These are phyloP conservation scores for Plantago lanceolata DNA, from an alignment of 305 asterid genomes.

Conservation along the genomic window DNA sequence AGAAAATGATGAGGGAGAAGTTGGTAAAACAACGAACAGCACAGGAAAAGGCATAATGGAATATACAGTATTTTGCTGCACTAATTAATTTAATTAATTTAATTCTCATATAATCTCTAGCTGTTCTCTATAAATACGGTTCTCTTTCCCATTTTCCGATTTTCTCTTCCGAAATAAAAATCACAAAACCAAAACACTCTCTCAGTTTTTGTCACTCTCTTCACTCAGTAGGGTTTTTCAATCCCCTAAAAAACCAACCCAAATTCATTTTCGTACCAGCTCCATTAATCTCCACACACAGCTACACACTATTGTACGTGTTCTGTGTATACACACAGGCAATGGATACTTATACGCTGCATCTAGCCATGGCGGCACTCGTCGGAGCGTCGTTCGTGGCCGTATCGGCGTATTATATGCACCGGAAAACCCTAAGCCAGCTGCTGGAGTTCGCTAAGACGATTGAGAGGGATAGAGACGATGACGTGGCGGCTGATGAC, in stretches of 20 bases:
- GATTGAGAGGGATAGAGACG: slow-evolving; percentile 67
- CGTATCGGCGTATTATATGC: slow-evolving; percentile 92
- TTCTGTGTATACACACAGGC: slow-evolving; percentile 3
- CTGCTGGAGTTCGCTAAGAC: slow-evolving; percentile 74
- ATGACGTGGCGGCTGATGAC: slow-evolving; percentile 28
- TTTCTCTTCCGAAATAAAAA: slow-evolving; percentile 16
- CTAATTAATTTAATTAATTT: no score
- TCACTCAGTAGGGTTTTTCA: slow-evolving; percentile 41
- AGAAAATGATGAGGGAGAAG: no score
- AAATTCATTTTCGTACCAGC: not conserved
- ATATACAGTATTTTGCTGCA: no score
- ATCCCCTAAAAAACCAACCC: not conserved
- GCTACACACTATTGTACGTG: not conserved
- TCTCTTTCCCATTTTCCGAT: slow-evolving; percentile 9
- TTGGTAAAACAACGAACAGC: not conserved
- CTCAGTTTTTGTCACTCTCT: not conserved
- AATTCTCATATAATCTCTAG: no score
- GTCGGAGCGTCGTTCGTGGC: slow-evolving; percentile 94
- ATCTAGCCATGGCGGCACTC: slow-evolving; percentile 94
- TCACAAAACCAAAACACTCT: slow-evolving; percentile 15
- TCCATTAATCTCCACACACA: not conserved
- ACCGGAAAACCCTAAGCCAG: slow-evolving; percentile 81
- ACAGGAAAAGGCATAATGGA: not conserved
- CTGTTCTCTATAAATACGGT: slow-evolving; percentile 29
- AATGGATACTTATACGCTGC: slow-evolving; percentile 76